Base-by-base conservation (phyloP, 2,329 filamentous ascomycete genomes). In the Talaromyces funiculosus region DNA sequence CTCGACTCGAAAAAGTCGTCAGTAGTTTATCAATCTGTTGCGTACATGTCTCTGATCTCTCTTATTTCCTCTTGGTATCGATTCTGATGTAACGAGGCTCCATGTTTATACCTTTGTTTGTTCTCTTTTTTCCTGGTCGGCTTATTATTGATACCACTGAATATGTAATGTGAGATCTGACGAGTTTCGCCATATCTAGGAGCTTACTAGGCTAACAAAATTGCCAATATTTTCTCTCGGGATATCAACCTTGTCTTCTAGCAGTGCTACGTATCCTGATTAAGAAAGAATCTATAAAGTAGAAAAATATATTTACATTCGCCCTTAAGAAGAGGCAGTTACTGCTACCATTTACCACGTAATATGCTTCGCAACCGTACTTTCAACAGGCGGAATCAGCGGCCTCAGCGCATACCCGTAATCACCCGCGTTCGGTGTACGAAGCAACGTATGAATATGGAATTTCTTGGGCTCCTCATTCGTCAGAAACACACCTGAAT, bases 391-490 rank as follows among this genome's bases (percentile, higher is more conserved):
- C 7, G 72, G 74, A 53, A 76, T 69, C 62, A 70, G 60, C 22
- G 68, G 64, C 58, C 78, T 72, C 65, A 84, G 68, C 9, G 80
- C 82, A 65, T 80, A 82, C 0, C 90, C 89, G 70, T 92, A 92
- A 69, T 93, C 90, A 0, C 89, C 90, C 0, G 77, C 84, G 71
- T 93, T 92, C 0, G 90, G 90, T 33, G 84, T 86, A 37, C 90
- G 75, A 64, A 90, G 74, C 57, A 90, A 74, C 0, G 89, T 92
- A 71, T 93, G 90, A 22, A 90, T 89, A 67, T 93, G 90, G 67
- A 90, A 93, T 72, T 89, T 90, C 33, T 85, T 86, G 0, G 89
- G 89, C 72, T 89, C 83, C 54, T 79, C 78, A 69, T 92, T 93
- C 1, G 81, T 85, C 67, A 93, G 72, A 66, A 92, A 92, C 0